These are phyloP conservation scores for Saccharomyces hybrid DNA, from an alignment of 1,139 yeast species.

Conservation along the genomic window DNA sequence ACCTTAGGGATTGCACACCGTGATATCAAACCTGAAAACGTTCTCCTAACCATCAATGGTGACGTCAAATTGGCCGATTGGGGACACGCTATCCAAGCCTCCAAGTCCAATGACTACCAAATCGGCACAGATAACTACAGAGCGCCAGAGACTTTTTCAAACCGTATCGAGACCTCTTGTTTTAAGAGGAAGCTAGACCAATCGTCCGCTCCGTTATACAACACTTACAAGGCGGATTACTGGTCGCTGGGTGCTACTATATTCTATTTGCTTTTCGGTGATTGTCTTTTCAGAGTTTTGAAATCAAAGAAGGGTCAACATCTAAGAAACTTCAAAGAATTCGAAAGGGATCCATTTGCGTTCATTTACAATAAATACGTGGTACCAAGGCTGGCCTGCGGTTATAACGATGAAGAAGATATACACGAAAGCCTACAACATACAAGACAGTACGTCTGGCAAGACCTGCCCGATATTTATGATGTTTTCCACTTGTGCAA, in stretches of 20 bases:
- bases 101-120: constrained; percentile 61
- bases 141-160: constrained; percentile 70
- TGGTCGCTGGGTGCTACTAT: constrained; percentile 88
- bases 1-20: constrained; percentile 67
- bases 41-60: constrained; percentile 56
- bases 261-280: constrained; percentile 73
- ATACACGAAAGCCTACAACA: neutral
- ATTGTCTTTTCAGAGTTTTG: constrained; percentile 74
- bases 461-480: constrained; percentile 13
- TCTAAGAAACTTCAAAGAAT: constrained; percentile 22
- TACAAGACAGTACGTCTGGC: constrained; percentile 11
- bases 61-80: constrained; percentile 78
- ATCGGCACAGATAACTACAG: constrained; percentile 89
- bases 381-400: constrained; percentile 8
- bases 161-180: neutral
- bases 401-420: neutral
- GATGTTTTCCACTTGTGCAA: constrained; percentile 13
- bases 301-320: constrained; percentile 15
- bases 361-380: constrained; percentile 23
- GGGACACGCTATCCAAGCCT: constrained; percentile 70
- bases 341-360: constrained; percentile 17
- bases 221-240: constrained; percentile 70
- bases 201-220: constrained; percentile 13
- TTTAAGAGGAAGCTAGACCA: constrained; percentile 20
- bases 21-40: constrained; percentile 82